Evolutionary conservation across 2,329 filamentous ascomycete species (phyloP).

Genomic region (Colletotrichum sp.): DNA sequence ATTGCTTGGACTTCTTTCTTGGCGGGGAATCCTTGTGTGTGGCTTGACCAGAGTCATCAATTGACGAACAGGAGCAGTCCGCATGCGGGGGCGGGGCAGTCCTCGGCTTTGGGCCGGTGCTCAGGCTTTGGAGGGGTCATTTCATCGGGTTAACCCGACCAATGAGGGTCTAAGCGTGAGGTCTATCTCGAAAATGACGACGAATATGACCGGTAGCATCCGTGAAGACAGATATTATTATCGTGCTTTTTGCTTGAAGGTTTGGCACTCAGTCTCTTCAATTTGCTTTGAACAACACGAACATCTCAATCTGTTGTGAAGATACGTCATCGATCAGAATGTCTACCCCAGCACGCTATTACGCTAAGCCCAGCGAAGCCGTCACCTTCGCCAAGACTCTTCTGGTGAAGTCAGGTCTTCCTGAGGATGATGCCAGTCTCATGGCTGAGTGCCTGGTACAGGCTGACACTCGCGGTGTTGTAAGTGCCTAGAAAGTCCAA

Average conservation of each 20-base stretch:
- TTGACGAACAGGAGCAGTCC: not conserved
- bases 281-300: not conserved
- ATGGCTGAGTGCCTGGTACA: conserved; percentile 71
- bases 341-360: not conserved
- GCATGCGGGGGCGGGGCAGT: not conserved
- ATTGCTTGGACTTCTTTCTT: not conserved
- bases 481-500: not conserved
- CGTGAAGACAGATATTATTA: not conserved
- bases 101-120: not conserved
- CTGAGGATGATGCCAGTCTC: conserved; percentile 61
- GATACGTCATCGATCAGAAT: not conserved
- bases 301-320: not conserved
- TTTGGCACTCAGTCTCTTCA: not conserved
- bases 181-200: not conserved
- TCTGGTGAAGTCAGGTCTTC: conserved; percentile 65
- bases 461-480: conserved; percentile 78
- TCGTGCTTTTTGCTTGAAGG: not conserved
- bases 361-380: conserved; percentile 45
- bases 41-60: not conserved
- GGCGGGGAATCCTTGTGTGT: not conserved
- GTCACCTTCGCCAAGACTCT: conserved; percentile 56
- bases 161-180: not conserved
- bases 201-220: not conserved
- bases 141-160: not conserved
- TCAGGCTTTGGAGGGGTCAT: not conserved